Base-by-base conservation (phyloP, 805 yeast genomes). In the Starmerella potacharoeniae region DNA sequence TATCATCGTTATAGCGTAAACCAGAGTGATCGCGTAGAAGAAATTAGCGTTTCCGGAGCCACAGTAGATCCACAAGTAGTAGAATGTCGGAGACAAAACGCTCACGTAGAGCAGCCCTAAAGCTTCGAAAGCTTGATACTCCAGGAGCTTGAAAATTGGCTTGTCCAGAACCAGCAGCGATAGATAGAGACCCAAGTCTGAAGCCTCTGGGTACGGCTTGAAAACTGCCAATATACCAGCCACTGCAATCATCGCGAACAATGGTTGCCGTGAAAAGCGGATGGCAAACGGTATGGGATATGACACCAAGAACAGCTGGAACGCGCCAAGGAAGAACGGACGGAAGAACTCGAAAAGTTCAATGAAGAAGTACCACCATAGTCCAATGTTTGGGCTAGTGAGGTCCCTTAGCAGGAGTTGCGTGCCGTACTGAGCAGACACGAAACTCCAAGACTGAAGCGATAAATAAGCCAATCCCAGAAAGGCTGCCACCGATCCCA, bases 341-440 rank as follows among this genome's bases (percentile, higher is more conserved):
- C 83, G 77, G 75, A 91, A 93, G 66, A 82, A 85, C 54, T 84
- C 93, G 70, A 93, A 93, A 80, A 93, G 86, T 69, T 93, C 98
- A 43, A 91, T 85, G 73, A 93, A 93, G 64, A 90, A 82, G 72
- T 93, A 93, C 99, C 99, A 93, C 99, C 99, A 93, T 22, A 93
- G 73, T 0, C 98, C 98, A 60, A 93, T 68, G 69, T 93, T 93
- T 31, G 98, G 98, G 46, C 59, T 49, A 5, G 82, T 75, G 58
- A 89, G 79, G 59, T 87, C 90, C 40, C 75, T 75, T 63, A 86
- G 83, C 29, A 73, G 71, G 6, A 87, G 65, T 6, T 60, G 57
- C 8, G 67, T 61, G 14, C 83, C 81, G 64, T 83, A 87, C 41
- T 79, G 75, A 9, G 79, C 70, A 36, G 64, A 55, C n/a, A 86